These are phyloP conservation scores for Calonectria naviculata DNA, from an alignment of 2,329 filamentous ascomycete genomes.

Conservation along the genomic window DNA sequence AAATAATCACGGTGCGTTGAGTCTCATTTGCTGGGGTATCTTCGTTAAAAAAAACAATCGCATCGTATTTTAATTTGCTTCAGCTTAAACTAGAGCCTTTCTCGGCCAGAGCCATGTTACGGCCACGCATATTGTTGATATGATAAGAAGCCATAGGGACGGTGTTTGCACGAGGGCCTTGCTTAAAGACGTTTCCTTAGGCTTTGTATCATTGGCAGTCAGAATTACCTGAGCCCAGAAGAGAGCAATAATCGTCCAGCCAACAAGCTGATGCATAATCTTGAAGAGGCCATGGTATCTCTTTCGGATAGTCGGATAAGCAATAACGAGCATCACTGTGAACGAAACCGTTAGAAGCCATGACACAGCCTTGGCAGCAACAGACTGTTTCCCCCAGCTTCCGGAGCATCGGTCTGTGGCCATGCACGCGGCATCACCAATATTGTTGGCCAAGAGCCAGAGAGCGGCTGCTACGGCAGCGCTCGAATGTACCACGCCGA, in stretches of 20 bases:
- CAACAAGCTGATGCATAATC: slow-evolving; percentile 75
- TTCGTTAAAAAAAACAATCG: slow-evolving; percentile 77
- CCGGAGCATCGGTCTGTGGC: slow-evolving; percentile 22
- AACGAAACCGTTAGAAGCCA: slow-evolving; percentile 71
- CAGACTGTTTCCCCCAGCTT: slow-evolving; percentile 44
- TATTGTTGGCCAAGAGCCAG: slow-evolving; percentile 58
- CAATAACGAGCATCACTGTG: slow-evolving; percentile 67
- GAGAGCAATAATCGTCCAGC: slow-evolving; percentile 74
- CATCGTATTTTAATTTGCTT: slow-evolving; percentile 80
- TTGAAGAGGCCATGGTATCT: slow-evolving; percentile 77
- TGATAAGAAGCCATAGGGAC: slow-evolving; percentile 73
- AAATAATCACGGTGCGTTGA: too few relatives aligned
- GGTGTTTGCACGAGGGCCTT: slow-evolving; percentile 51
- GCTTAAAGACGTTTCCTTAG: slow-evolving; percentile 47
- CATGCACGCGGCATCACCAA: slow-evolving; percentile 36
- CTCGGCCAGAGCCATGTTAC: slow-evolving; percentile 80
- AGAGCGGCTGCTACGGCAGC: slow-evolving; percentile 58
- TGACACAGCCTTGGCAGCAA: slow-evolving; percentile 58
- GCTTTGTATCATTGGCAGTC: slow-evolving; percentile 55
- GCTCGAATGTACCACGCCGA: slow-evolving; percentile 62
- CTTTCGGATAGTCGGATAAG: slow-evolving; percentile 71
- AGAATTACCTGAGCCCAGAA: slow-evolving; percentile 74
- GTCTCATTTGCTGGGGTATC: slow-evolving; percentile 64
- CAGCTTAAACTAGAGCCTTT: slow-evolving; percentile 72
- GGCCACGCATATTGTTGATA: slow-evolving; percentile 72